phyloP scores from a whole-genome alignment of 2,329 filamentous ascomycete species.

The Berkeleyomyces basicola region DNA sequence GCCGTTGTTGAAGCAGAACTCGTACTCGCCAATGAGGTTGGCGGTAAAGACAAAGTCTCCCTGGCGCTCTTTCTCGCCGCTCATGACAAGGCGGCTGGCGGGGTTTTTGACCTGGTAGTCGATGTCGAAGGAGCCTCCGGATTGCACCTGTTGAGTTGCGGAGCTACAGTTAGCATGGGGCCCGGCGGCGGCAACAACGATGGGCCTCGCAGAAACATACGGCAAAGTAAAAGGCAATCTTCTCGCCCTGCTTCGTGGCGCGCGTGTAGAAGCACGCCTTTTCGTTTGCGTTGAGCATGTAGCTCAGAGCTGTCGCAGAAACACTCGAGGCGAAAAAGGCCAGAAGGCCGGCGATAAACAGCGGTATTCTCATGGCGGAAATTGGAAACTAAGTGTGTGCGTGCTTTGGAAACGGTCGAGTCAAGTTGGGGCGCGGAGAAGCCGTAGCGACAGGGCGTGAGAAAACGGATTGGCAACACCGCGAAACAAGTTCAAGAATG shows the following conservation, averaged over 20 bases:
- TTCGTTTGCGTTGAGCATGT: conserved; percentile 79
- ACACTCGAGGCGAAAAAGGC: conserved; percentile 54
- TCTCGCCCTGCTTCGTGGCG: conserved; percentile 61
- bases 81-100: conserved; percentile 61
- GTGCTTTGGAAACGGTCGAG: not conserved
- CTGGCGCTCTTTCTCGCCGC: conserved; percentile 81
- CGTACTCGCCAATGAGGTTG: conserved; percentile 72
- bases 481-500: not conserved
- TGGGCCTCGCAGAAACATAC: conserved; percentile 35
- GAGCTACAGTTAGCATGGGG: not conserved
- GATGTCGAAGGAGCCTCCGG: conserved; percentile 91
- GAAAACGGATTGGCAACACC: not conserved
- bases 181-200: not conserved
- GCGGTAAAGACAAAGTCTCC: conserved; percentile 97
- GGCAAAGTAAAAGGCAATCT: conserved; percentile 97
- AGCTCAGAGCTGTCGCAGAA: conserved; percentile 82
- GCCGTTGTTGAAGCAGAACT: conserved; percentile 96
- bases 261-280: conserved; percentile 87
- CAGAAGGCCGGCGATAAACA: conserved; percentile 49
- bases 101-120: conserved; percentile 82
- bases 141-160: conserved; percentile 58
- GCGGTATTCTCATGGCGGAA: conserved; percentile 46
- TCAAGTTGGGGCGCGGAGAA: not conserved
- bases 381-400: not conserved
- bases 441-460: not conserved